Evolutionary conservation across 2,329 filamentous ascomycete species (phyloP).

Genomic region (Zymoseptoria ardabiliae): DNA sequence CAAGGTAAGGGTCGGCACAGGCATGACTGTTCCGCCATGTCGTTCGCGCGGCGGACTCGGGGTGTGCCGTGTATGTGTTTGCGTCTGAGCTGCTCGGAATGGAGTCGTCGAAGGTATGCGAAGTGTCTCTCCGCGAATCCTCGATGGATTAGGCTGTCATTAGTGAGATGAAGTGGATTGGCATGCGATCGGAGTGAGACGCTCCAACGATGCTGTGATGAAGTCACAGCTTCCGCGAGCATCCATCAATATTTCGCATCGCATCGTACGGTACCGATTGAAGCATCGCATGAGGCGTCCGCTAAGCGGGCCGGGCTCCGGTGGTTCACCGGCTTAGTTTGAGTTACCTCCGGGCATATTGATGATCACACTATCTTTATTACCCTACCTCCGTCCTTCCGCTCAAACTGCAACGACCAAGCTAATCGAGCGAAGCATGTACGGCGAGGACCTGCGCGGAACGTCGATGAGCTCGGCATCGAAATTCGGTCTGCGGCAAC

Average conservation of each 20-base stretch:
- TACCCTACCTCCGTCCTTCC: too few species aligned
- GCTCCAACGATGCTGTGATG: background rate
- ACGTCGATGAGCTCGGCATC: too few species aligned
- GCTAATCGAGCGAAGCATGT: too few species aligned
- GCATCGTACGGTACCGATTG: background rate
- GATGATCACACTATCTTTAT: too few species aligned
- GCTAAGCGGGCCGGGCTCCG: background rate
- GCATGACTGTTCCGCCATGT: constrained; percentile 32
- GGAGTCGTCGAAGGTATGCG: background rate
- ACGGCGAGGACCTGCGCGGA: too few species aligned
- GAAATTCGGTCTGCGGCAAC: too few species aligned
- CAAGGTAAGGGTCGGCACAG: constrained; percentile 53
- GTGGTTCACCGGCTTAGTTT: background rate
- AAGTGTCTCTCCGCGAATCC: background rate
- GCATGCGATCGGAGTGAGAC: background rate
- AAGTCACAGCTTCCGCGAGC: background rate
- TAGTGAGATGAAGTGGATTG: background rate
- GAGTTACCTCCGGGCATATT: background rate
- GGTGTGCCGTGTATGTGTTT: background rate
- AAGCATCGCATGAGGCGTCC: background rate
- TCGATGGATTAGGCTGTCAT: background rate
- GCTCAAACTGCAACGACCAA: too few species aligned
- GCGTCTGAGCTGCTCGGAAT: background rate
- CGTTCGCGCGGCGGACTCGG: background rate
- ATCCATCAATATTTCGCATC: background rate